Base-by-base conservation (phyloP, 441 rosid genomes). In the Omphalea diandra region DNA sequence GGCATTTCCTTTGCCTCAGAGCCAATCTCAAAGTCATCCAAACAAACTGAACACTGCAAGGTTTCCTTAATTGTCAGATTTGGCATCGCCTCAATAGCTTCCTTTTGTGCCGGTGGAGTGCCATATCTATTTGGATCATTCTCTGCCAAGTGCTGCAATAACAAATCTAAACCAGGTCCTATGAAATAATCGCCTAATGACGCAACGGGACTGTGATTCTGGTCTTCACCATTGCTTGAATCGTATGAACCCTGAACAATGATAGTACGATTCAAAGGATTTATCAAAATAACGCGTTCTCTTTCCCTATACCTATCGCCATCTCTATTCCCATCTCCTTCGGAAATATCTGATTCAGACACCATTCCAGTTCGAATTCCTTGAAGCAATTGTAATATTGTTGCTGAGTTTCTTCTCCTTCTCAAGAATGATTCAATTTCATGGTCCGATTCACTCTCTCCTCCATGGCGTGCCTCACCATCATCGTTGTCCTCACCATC, bases 71-170 rank as follows among this genome's bases (percentile, higher is more conserved):
- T 66, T 62, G 68, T 81, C 32, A 87, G 79, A 33, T 71, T 69
- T 0, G 90, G 91, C 31, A 90, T 81, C 31, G 80, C 77, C 9
- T 85, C 85, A 4, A 87, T 69, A 3, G 87, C 90, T 2, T 84
- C 85, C 77, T 85, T 87, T 2, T 85, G 86, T 14, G 96, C 92
- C 2, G 96, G 90, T 24, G 89, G 96, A 22, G 89, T 83, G 7
- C 94, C 94, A n/a, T 88, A 81, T n/a, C 91, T 82, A 55, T 84
- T 88, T 0, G 89, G 91, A 63, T 88, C 96, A 70, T 88, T 86
- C 74, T 90, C 94, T 3, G 88, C 85, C 56, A 90, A 77, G 50
- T 90, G 96, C 36, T 90, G 91, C 71, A 90, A 79, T 75, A 90
- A 65, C 69, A 87, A 83, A 78, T 88, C 94, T 53, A 88, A 84